Evolutionary conservation across 108 stramenopile genomes (phyloP).

Genomic region (Skeletonema tropicum): DNA sequence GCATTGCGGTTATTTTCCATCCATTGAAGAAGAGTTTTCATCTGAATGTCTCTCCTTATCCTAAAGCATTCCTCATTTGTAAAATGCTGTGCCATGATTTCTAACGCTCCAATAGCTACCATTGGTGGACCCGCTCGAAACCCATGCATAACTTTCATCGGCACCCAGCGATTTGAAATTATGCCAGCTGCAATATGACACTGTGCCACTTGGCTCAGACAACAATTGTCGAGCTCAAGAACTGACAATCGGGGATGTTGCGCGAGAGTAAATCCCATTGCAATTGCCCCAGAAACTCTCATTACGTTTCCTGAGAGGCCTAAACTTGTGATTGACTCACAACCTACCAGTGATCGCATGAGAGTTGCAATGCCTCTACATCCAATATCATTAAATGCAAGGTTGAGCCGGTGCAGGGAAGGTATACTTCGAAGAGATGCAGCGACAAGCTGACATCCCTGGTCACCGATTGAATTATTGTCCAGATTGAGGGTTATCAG

Average conservation of each 20-base stretch:
- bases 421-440: conserved; percentile 83
- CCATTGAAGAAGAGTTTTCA: conserved; percentile 85
- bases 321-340: conserved; percentile 82
- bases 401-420: conserved; percentile 66
- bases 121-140: conserved; percentile 86
- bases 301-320: conserved; percentile 85
- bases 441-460: conserved; percentile 89
- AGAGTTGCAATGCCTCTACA: conserved; percentile 82
- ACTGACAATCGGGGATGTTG: conserved; percentile 84
- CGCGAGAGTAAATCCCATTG: conserved; percentile 82
- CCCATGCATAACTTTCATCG: conserved; percentile 82
- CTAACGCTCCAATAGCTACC: conserved; percentile 83
- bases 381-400: conserved; percentile 89
- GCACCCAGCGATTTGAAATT: conserved; percentile 89
- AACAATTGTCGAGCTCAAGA: conserved; percentile 85
- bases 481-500: conserved; percentile 79
- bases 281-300: conserved; percentile 84
- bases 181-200: conserved; percentile 89
- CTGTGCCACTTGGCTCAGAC: conserved; percentile 86
- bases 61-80: conserved; percentile 88
- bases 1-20: conserved; percentile 75
- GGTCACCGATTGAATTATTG: conserved; percentile 88
- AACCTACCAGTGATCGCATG: conserved; percentile 81
- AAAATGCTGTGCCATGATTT: conserved; percentile 67
- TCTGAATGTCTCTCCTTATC: conserved; percentile 82